Percentiles rank a stretch among this genome's conserved stretches.
Conservation (phyloP, 1,139 yeast genomes). For the Yamadazyma sp. region DNA sequence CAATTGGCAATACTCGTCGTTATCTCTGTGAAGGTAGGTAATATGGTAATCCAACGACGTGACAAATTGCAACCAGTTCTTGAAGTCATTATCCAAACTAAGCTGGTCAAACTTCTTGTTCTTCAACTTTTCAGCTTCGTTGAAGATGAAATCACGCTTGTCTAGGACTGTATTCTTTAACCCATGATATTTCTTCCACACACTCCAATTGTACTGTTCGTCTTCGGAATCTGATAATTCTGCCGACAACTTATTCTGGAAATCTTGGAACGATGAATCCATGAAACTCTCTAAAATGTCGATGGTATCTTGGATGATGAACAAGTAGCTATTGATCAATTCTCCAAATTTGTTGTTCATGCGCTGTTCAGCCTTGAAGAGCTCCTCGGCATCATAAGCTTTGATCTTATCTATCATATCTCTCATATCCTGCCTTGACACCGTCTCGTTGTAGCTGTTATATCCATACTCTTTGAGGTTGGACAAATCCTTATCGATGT, state of each 20-base stretch:
- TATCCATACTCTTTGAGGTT: constrained; percentile 41
- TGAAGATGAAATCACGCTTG: constrained; percentile 57
- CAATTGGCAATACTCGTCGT: constrained; percentile 68
- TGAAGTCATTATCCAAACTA: constrained; percentile 33
- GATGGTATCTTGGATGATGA: constrained; percentile 52
- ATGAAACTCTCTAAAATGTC: constrained; percentile 72
- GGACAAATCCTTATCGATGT: constrained; percentile 51
- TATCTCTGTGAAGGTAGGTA: constrained; percentile 61
- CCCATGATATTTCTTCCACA: constrained; percentile 66
- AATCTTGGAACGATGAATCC: constrained; percentile 63
- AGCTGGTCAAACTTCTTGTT: constrained; percentile 10
- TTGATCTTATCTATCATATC: constrained; percentile 45
- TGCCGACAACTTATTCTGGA: constrained; percentile 34
- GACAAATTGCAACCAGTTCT: constrained; percentile 51
- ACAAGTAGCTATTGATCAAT: constrained; percentile 38
- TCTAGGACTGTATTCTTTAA: constrained; percentile 56
- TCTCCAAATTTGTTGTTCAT: constrained; percentile 35
- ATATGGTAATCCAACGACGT: constrained; percentile 62
- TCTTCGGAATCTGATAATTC: constrained; percentile 29
- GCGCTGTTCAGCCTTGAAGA: constrained; percentile 31
- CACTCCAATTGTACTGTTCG: constrained; percentile 52
- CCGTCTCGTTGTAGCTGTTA: constrained; percentile 23
- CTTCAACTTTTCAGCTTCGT: constrained; percentile 18
- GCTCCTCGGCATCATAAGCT: constrained; percentile 31
- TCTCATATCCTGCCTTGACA: constrained; percentile 61